Base-by-base conservation (phyloP, 768 basidiomycete species). In the Strobilomyces dryophilus region DNA sequence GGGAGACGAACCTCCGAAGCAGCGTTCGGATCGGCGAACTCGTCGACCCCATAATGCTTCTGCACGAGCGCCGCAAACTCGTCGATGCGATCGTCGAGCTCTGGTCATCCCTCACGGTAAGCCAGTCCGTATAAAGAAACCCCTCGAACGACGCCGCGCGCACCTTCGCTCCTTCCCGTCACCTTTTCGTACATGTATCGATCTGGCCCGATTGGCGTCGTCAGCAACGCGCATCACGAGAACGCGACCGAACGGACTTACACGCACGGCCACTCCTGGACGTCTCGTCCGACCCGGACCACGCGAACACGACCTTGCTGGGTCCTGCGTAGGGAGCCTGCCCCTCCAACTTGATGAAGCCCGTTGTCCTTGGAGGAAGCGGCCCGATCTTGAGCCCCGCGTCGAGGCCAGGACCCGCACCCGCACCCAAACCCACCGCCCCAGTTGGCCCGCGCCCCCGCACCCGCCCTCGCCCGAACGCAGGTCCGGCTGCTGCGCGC, bases 121-220 rank as follows among this genome's bases (percentile, higher is more conserved):
- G 47, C 34, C 15, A 4, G 17, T 8, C 5, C 36, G 8, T 7
- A 24, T 24, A 24, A 4, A 8, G 17, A 37, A 6, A 17, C 5
- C 7, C 5, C 36, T 17, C 4, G 8, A n/a, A 15, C 36, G 35
- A 40, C 11, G 60, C 68, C 45, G 59, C 14, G 20, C 31, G 17
- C 31, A 92, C 93, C 84, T 77, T 87, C 87, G 56, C 91, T 87
- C 43, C 94, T 76, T 63, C 90, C 89, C 2, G 83, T 82, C 24
- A 88, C 77, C 71, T 91, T 93, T 69, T 98, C 94, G 63, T 89
- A 93, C 94, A 95, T 95, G 67, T 98, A 98, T 27, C 89, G 81
- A 77, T 86, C 88, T 91, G 59, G 24, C 27, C 31, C 45, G n/a
- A 9, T 12, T n/a, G 8, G 4, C 9, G 29, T 42, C 39, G 49